Evolutionary conservation across 148 eudicot genomes (phyloP), one percentile per base, ranked within the genome.

Genomic region (Amaranthus palmeri): DNA sequence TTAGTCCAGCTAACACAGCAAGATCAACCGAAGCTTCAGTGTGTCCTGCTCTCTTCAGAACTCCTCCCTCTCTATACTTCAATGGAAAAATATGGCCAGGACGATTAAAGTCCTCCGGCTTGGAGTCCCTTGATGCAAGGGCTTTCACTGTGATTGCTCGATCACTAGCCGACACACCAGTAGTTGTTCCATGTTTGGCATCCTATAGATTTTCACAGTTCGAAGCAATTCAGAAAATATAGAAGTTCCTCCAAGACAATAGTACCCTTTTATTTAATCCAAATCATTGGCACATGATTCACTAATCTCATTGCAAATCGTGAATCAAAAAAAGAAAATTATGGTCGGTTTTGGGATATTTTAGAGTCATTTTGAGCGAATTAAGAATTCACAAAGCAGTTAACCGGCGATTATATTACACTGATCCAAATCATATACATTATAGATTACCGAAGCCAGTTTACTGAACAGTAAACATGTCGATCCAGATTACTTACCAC

Each of bases 21-120:
- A 86, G 86, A 72, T 88, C 93, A 40, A 86, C 79, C 45, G 93
- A 77, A 72, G 93, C 93, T 78, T 88, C 93, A 53, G 88, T 83
- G 63, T 88, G 90, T 7, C 87, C 90, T 3, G 93, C 88, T 86
- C 87, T 84, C 81, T 88, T 82, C 13, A 88, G 78, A 64, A 88
- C 90, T 58, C 93, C 93, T 41, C 92, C 92, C n/a, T 80, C 92
- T 72, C 85, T 81, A 48, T 86, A 88, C 65, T 78, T 88, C 54
- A 86, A 70, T 4, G 86, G 85, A 71, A 84, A 85, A 67, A 88
- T 84, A 79, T 84, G 90, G 11, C 90, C 88, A 6, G 92, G 89
- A 8, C 88, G 85, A 59, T 82, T 82, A 61, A 85, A 81, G 76
- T 88, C 87, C 80, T 73, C 77, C 6, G 86, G 81, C 54, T 73